A percentile compares a stretch with the other conserved stretches of the same genome.
These are phyloP conservation scores for Geotrichum cucujoidarum DNA, from an alignment of 1,139 yeast species.

Conservation along the genomic window DNA sequence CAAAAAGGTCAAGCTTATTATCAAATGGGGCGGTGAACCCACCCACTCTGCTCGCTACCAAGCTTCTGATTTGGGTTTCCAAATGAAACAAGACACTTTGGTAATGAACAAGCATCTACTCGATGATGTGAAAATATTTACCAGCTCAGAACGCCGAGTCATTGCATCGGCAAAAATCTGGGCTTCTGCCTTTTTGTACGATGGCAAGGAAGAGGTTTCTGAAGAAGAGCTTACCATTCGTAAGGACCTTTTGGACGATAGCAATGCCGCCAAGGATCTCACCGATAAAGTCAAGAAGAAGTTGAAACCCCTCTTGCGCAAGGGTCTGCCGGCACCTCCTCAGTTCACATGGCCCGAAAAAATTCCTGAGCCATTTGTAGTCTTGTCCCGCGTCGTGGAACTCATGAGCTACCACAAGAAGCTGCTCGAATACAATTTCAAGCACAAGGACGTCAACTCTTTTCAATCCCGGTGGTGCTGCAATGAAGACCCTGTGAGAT, in stretches of 20 bases:
- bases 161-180: conserved; percentile 87
- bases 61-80: conserved; percentile 92
- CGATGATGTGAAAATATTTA: conserved; percentile 76
- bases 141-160: conserved; percentile 92
- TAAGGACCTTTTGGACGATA: conserved; percentile 88
- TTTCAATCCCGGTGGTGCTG: conserved; percentile 91
- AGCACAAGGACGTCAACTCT: conserved; percentile 55
- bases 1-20: conserved; percentile 88
- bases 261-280: conserved; percentile 93
- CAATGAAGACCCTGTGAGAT: conserved; percentile 84
- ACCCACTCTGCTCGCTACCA: conserved; percentile 95
- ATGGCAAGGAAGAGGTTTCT: conserved; percentile 58
- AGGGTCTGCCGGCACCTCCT: conserved; percentile 97
- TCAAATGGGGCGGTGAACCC: conserved; percentile 99
- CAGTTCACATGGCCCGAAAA: conserved; percentile 99
- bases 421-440: conserved; percentile 78
- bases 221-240: conserved; percentile 77
- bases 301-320: conserved; percentile 84
- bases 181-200: conserved; percentile 67
- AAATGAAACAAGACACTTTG: conserved; percentile 84
- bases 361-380: conserved; percentile 95
- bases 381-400: conserved; percentile 87
- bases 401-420: conserved; percentile 86
- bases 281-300: conserved; percentile 97
- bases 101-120: conserved; percentile 78